These are phyloP conservation scores for Neurospora sp. DNA, from an alignment of 495 filamentous ascomycete genomes.

Conservation along the genomic window DNA sequence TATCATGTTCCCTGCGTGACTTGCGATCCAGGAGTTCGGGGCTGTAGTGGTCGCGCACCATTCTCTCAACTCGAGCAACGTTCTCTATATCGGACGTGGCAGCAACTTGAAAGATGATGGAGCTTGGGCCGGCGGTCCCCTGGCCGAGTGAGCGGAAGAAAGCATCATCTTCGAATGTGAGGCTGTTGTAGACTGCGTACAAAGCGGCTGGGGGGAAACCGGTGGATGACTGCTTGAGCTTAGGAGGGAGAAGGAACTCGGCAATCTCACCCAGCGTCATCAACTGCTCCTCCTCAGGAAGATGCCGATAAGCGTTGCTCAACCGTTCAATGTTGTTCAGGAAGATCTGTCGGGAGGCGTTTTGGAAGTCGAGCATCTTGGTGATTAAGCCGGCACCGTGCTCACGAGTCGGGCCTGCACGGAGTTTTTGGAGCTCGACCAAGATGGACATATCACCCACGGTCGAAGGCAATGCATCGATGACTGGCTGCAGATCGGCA, in stretches of 20 bases:
- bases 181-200: conserved; percentile 57
- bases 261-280: conserved; percentile 57
- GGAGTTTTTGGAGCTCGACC: conserved; percentile 35
- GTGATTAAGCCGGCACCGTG: conserved; percentile 38
- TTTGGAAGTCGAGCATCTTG: conserved; percentile 42
- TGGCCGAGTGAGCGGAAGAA: conserved; percentile 32
- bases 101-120: conserved; percentile 29
- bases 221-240: conserved; percentile 34
- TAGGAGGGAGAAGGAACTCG: conserved; percentile 31
- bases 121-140: conserved; percentile 20
- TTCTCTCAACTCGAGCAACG: conserved; percentile 16
- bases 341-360: conserved; percentile 41
- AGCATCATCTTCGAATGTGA: conserved; percentile 46
- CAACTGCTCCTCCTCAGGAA: conserved; percentile 40
- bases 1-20: background rate
- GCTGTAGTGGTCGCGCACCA: conserved; percentile 26
- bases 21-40: background rate
- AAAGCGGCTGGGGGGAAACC: conserved; percentile 44
- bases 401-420: conserved; percentile 42
- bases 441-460: conserved; percentile 19
- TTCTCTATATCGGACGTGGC: conserved; percentile 19
- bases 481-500: conserved; percentile 46
- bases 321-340: conserved; percentile 39
- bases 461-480: conserved; percentile 46
- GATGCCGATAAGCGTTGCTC: conserved; percentile 22